A percentile compares a stretch with the other conserved stretches of the same genome.
phyloP scores from a whole-genome alignment of 371 early-diverging fungal genomes.

The Basidiobolus meristosporus region DNA sequence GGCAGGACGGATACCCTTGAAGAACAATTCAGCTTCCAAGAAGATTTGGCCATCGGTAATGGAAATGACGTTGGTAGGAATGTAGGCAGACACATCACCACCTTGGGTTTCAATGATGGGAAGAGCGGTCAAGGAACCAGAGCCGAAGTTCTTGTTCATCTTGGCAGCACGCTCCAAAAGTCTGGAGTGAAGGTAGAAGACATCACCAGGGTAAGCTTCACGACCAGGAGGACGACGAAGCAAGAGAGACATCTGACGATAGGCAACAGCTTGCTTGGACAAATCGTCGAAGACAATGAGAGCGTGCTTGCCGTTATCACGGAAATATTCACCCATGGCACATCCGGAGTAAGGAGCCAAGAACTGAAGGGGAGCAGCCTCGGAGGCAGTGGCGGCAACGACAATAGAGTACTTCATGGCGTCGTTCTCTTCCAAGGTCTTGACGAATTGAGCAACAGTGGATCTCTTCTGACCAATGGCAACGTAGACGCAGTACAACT shows the following conservation, averaged over 20 bases:
- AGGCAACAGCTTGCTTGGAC: slow-evolving; percentile 95
- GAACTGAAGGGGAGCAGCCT: slow-evolving; percentile 90
- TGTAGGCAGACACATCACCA: slow-evolving; percentile 96
- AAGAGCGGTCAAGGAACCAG: slow-evolving; percentile 87
- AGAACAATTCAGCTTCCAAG: slow-evolving; percentile 95
- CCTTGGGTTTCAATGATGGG: slow-evolving; percentile 96
- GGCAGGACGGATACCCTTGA: slow-evolving; percentile 94
- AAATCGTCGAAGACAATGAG: slow-evolving; percentile 93
- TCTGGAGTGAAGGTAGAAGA: slow-evolving; percentile 94
- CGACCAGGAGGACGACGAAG: slow-evolving; percentile 96
- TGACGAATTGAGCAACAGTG: slow-evolving; percentile 91
- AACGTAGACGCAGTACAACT: slow-evolving; percentile 93
- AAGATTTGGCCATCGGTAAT: slow-evolving; percentile 95
- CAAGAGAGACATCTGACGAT: slow-evolving; percentile 93
- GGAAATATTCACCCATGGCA: slow-evolving; percentile 92
- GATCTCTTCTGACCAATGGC: slow-evolving; percentile 95
- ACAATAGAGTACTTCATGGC: slow-evolving; percentile 87
- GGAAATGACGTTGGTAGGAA: slow-evolving; percentile 97
- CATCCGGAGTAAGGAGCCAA: slow-evolving; percentile 92
- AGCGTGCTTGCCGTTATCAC: slow-evolving; percentile 92
- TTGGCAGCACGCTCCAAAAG: slow-evolving; percentile 92
- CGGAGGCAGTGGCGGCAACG: slow-evolving; percentile 90
- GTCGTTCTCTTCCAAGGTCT: slow-evolving; percentile 79
- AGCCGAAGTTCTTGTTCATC: slow-evolving; percentile 83
- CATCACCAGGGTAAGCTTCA: slow-evolving; percentile 96